Percentiles rank a stretch among this genome's conserved stretches.
Conservation (phyloP, 2,329 filamentous ascomycete species). For the Nemania diffusa region DNA sequence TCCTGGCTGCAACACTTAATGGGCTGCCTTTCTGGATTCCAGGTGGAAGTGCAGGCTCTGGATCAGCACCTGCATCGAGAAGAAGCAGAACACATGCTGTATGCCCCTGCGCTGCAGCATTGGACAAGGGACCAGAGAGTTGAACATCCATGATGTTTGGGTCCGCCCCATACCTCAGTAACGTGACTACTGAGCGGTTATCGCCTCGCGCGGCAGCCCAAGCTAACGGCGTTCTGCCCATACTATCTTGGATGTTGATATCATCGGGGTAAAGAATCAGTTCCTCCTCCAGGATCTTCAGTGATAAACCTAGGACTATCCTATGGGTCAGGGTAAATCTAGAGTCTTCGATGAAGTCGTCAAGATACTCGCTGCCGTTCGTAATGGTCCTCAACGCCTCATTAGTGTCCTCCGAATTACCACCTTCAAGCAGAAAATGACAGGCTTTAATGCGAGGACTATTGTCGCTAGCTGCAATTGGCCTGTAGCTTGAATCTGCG, state of each 20-base stretch:
- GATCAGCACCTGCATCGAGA: conserved; percentile 40
- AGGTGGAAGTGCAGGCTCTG: conserved; percentile 43
- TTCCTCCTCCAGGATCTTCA: conserved; percentile 30
- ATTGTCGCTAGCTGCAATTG: conserved; percentile 9
- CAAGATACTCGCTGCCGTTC: conserved; percentile 34
- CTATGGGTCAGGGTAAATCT: conserved; percentile 36
- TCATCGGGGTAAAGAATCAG: conserved; percentile 29
- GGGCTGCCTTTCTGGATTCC: conserved; percentile 47
- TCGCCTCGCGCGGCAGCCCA: conserved; percentile 41
- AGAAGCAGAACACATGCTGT: conserved; percentile 35
- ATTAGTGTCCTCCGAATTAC: conserved; percentile 25
- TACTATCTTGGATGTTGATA: conserved; percentile 34
- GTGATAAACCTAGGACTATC: conserved; percentile 37
- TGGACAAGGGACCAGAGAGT: conserved; percentile 39
- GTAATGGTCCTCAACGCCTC: conserved; percentile 39
- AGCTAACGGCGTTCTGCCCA: conserved; percentile 39
- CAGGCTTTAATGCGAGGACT: conserved; percentile 40
- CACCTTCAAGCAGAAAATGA: conserved; percentile 40
- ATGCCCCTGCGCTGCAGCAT: conserved; percentile 39
- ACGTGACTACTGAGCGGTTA: conserved; percentile 27
- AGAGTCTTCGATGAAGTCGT: conserved; percentile 37
- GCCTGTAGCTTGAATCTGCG: background rate
- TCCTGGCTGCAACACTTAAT: conserved; percentile 48
- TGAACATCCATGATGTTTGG: conserved; percentile 41
- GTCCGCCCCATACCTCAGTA: conserved; percentile 32